Conservation (phyloP, 805 yeast genomes). For the Candida maesae region DNA sequence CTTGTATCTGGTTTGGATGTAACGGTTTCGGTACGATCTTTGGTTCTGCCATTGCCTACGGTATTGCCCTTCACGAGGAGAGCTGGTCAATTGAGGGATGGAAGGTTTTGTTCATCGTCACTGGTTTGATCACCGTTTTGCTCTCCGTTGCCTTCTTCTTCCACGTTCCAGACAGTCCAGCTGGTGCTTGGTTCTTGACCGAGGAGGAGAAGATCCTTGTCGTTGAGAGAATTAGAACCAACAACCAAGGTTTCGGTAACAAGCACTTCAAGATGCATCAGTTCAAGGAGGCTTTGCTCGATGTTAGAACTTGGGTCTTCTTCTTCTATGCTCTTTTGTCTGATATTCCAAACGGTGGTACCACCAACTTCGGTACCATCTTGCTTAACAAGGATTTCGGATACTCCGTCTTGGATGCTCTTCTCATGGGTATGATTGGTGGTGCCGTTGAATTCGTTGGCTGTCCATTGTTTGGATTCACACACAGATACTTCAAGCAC, state of each 20-base stretch:
- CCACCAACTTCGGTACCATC: constrained; percentile 19
- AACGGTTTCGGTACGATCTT: constrained; percentile 44
- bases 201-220: constrained; percentile 43
- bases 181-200: constrained; percentile 42
- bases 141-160: constrained; percentile 44
- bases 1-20: constrained; percentile 40
- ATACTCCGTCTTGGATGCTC: constrained; percentile 33
- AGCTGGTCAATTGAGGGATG: constrained; percentile 46
- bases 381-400: constrained; percentile 19
- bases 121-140: constrained; percentile 55
- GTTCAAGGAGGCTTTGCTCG: constrained; percentile 46
- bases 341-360: constrained; percentile 52
- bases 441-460: constrained; percentile 13
- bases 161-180: constrained; percentile 56
- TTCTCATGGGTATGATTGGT: constrained; percentile 29
- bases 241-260: constrained; percentile 57
- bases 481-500: constrained; percentile 1
- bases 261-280: constrained; percentile 51
- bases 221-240: constrained; percentile 48
- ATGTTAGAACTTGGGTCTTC: constrained; percentile 45
- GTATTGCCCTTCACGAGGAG: constrained; percentile 36
- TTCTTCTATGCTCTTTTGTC: constrained; percentile 37
- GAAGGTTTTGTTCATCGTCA: constrained; percentile 55
- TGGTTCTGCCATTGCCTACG: constrained; percentile 54
- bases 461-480: constrained; percentile 9